Evolutionary conservation across 225 moss, liverwort and hornwort genomes (phyloP).

Genomic region (Rhytidiadelphus loreus): DNA sequence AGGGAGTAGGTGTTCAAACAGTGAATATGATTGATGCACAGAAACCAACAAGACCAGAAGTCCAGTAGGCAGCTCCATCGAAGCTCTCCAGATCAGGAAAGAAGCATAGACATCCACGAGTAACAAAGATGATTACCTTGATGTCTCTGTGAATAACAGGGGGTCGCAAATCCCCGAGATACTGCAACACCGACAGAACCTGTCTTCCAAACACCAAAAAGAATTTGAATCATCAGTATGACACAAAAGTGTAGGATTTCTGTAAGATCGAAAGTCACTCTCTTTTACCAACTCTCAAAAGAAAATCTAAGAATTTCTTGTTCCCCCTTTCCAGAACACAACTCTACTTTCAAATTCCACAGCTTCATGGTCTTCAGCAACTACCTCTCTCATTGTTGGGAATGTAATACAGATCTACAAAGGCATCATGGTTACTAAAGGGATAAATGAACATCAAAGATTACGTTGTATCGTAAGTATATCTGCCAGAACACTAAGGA

Average conservation of each 20-base stretch:
- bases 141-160: conserved; percentile 93
- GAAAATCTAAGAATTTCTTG: neutral
- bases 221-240: neutral
- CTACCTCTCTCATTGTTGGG: neutral
- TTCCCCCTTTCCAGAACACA: neutral
- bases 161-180: conserved; percentile 83
- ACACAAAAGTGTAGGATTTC: neutral
- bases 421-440: neutral
- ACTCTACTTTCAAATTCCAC: neutral
- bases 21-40: neutral
- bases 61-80: neutral
- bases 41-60: neutral
- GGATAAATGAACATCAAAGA: neutral
- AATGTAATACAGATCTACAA: neutral
- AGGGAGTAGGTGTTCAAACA: too few relatives aligned
- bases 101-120: neutral
- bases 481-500: neutral
- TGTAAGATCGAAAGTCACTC: neutral
- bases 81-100: neutral
- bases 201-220: conserved; percentile 9
- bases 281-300: neutral
- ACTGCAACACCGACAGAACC: conserved; percentile 66
- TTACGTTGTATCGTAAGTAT: neutral
- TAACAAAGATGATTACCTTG: conserved; percentile 33
- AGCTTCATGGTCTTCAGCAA: neutral